Base-by-base conservation (phyloP, 345 rosid genomes). In the Laguncularia racemosa region DNA sequence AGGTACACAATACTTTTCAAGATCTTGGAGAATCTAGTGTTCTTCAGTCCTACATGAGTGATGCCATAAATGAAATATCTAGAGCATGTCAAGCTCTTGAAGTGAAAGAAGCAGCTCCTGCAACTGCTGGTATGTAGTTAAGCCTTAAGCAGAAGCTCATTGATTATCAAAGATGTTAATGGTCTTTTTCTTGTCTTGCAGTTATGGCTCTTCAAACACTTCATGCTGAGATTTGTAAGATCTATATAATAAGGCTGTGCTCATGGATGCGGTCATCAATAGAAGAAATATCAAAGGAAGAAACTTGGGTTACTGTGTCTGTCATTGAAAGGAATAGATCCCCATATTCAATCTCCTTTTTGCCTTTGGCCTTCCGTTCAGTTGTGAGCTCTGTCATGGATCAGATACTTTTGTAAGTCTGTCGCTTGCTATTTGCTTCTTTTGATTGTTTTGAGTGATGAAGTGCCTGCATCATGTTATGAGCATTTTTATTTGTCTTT, bases 61-160 rank as follows among this genome's bases (percentile, higher is more conserved):
- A 85, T 74, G 84, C 91, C 67, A 79, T 85, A 58, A 78, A 74
- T 56, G 95, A 89, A 76, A 71, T 93, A 75, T 85, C 95, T 63
- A 87, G 77, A 81, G 97, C 96, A 63, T 81, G 92, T 74, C 81
- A 78, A 73, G 85, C 87, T 72, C 85, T 93, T 81, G 95, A 93
- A 78, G 81, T 75, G 48, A 89, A 93, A 76, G 99, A 93, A 62
- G 84, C 88, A 50, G 86, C 95, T 48, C 99, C 99, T 67, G 76
- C 88, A 45, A 62, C 71, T 72, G 87, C 95, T 66, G 95, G 98
- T 92, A 70, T 50, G 64, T 68, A 28, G 14, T 33, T 14, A 19
- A 48, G 28, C 50, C 54, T 33, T 16, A 48, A 48, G 20, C 48
- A 11, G 50, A 44, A 16, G 53, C 26, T 47, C 19, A 17, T 15